phyloP scores from a whole-genome alignment of 805 yeast genomes.

The Suhomyces xylopsoci region DNA sequence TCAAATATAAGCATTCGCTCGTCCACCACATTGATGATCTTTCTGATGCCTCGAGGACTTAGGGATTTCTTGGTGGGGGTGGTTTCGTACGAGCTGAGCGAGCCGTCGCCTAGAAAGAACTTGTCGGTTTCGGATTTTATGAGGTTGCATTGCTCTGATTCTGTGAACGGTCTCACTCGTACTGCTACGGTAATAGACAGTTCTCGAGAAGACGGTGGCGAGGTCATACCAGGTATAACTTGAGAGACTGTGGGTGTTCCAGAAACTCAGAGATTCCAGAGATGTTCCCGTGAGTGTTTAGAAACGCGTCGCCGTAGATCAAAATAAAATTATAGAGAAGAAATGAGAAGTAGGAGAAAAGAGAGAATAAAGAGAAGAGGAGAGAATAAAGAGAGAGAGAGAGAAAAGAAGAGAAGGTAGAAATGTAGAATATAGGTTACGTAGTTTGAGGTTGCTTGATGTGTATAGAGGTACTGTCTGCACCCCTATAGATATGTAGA shows the following conservation, averaged over 20 bases:
- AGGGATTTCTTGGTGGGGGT: slow-evolving; percentile 13
- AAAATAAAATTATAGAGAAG: background rate
- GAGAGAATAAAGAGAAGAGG: too few relatives aligned
- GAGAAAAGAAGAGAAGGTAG: too few relatives aligned
- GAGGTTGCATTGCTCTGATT: slow-evolving; percentile 49
- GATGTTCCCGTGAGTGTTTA: too few relatives aligned
- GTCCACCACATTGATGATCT: slow-evolving; percentile 75
- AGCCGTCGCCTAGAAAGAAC: slow-evolving; percentile 54
- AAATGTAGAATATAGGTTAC: too few relatives aligned
- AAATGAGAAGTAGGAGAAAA: too few relatives aligned
- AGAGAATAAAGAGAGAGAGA: background rate
- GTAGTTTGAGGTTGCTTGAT: too few relatives aligned
- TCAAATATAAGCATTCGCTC: slow-evolving; percentile 84
- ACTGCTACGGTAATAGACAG: slow-evolving; percentile 76
- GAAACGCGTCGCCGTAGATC: background rate
- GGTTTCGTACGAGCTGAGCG: slow-evolving; percentile 30
- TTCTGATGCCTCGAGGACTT: slow-evolving; percentile 55
- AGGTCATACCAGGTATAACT: too few relatives aligned
- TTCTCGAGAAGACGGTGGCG: slow-evolving; percentile 19
- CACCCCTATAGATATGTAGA: too few relatives aligned
- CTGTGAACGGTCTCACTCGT: slow-evolving; percentile 80
- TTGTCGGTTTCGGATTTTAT: slow-evolving; percentile 37
- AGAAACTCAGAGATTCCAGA: too few relatives aligned
- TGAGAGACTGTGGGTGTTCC: too few relatives aligned
- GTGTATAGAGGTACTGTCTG: too few relatives aligned